Conservation (phyloP, 257 asterid genomes). For the Oldenlandia corymbosa region DNA sequence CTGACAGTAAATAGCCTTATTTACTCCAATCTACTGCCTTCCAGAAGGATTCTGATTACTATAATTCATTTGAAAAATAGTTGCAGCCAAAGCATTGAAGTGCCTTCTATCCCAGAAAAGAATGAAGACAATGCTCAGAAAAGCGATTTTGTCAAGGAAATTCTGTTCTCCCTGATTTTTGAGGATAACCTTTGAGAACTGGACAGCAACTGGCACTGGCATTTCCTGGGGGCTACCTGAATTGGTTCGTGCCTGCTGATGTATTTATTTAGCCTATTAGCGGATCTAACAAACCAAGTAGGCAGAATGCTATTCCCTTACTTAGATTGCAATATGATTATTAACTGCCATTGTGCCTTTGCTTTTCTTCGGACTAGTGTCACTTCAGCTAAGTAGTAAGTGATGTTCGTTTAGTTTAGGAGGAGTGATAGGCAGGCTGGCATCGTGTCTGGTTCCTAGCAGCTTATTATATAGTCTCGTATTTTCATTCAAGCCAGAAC, state of each 20-base stretch:
- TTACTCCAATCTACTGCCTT: background rate
- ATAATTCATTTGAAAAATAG: background rate
- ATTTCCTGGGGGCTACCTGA: background rate
- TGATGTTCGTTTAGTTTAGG: too few species aligned
- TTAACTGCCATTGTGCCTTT: too few species aligned
- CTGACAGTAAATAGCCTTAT: background rate
- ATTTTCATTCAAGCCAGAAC: too few species aligned
- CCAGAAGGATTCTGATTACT: background rate
- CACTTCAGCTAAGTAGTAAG: too few species aligned
- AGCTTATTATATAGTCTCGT: too few species aligned
- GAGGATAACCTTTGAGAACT: conserved; percentile 20
- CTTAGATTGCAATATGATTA: too few species aligned
- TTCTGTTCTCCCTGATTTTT: conserved; percentile 30
- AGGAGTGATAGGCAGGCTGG: too few species aligned
- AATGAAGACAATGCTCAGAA: conserved; percentile 26
- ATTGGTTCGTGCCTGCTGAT: conserved; percentile 4
- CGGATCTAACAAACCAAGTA: background rate
- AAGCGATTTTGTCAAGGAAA: conserved; percentile 25
- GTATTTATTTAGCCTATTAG: background rate
- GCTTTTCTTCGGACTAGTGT: too few species aligned
- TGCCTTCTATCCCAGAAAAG: conserved; percentile 18
- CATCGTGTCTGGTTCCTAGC: too few species aligned
- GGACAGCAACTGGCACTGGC: background rate
- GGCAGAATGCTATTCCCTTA: too few species aligned
- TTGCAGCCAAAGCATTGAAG: conserved; percentile 17